Base-by-base conservation (phyloP, 768 basidiomycete genomes). In the Cystofilobasidium macerans region DNA sequence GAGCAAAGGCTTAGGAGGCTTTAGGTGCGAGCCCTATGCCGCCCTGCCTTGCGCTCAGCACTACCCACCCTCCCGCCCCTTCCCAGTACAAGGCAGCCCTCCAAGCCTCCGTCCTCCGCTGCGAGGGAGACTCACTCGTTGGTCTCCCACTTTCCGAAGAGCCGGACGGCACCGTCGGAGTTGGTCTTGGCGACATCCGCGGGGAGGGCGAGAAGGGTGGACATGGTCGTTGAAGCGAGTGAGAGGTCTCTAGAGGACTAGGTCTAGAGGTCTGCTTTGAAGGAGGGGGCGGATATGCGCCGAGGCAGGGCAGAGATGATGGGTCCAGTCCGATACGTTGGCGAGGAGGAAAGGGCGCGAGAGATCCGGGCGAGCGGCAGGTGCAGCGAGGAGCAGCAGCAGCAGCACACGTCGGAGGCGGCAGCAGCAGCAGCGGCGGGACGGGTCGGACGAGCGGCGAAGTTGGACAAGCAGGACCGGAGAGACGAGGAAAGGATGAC, bases 61-160 rank as follows among this genome's bases (percentile, higher is more conserved):
- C 24, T 9, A 9, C 45, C 45, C 6, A 18, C 24, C 45, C 18
- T 9, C 45, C 16, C 6, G 45, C 45, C 45, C 45, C 18, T 18
- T 47, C 6, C 24, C 45, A 30, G 56, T 18, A 26, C 30, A 22
- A 36, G 4, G 20, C 24, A 20, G 8, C 43, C 18, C 32, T 9
- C 24, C 24, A 20, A 7, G 7, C 8, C 36, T 14, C 8, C 36
- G 38, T 48, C 62, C 61, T 51, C 35, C 54, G 61, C 30, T 40
- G 38, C 22, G 7, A 20, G 36, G 48, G 65, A 65, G 35, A 82
- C 90, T 79, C 82, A 95, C 93, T 91, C 92, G 76, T 90, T 86
- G 70, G 91, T 88, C 65, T 97, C 93, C 95, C 95, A 99, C 82
- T 93, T 93, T 75, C 91, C 92, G 77, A 99, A 99, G 69, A 99